Evolutionary conservation across 2,329 filamentous ascomycete genomes (phyloP).

Genomic region (Decorospora gaudefroyi): DNA sequence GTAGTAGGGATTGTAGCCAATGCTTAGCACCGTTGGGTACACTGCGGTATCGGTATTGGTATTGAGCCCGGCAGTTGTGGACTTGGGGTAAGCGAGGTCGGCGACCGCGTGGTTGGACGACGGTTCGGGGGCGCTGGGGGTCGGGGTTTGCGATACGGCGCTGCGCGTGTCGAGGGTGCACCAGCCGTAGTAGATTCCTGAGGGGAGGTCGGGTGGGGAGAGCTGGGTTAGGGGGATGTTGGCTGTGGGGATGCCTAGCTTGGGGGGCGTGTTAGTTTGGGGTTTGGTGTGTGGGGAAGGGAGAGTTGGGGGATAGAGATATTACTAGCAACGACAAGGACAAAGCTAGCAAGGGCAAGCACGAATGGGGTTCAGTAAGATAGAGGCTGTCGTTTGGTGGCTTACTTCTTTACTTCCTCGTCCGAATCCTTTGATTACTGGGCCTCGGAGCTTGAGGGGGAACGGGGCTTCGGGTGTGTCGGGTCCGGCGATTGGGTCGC

Average conservation of each 20-base stretch:
- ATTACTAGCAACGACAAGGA: no score
- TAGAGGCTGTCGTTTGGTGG: constrained; percentile 17
- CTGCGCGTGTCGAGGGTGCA: constrained; percentile 67
- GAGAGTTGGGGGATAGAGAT: no score
- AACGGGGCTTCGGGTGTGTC: constrained; percentile 74
- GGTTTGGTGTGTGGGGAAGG: background rate
- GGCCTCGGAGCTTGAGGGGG: constrained; percentile 80
- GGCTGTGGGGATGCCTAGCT: constrained; percentile 95
- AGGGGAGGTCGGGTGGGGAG: no score
- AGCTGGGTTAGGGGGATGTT: constrained; percentile 82
- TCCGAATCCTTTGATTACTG: constrained; percentile 91
- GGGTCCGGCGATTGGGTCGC: constrained; percentile 67
- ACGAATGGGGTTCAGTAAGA: no score
- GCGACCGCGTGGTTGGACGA: constrained; percentile 38
- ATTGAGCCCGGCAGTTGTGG: constrained; percentile 18
- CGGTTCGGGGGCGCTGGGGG: constrained; percentile 29
- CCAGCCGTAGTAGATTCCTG: constrained; percentile 94
- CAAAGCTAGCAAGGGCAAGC: no score
- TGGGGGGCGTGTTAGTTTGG: background rate
- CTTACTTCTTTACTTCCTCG: constrained; percentile 93
- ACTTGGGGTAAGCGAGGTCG: constrained; percentile 30
- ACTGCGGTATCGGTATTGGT: constrained; percentile 10
- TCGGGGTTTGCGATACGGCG: constrained; percentile 38
- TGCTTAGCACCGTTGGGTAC: constrained; percentile 43
- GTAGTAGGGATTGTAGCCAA: constrained; percentile 95